A percentile compares a stretch with the other conserved stretches of the same genome.
Conservation (phyloP, 768 basidiomycete genomes). For the Exsudoporus frostii region DNA sequence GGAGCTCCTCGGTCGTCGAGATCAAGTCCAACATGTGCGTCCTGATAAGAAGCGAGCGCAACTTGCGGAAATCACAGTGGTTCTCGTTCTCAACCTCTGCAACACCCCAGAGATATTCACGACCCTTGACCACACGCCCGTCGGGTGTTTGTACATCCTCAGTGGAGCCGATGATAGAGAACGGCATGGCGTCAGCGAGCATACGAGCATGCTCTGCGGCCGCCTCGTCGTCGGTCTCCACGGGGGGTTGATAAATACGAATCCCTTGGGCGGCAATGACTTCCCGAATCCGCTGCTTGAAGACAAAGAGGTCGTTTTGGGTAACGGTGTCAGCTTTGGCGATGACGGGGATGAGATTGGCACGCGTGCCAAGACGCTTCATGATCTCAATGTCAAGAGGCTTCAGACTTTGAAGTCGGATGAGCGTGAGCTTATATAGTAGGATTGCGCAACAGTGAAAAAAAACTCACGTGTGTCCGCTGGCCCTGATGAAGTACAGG, state of each 20-base stretch:
- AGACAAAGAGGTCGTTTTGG: constrained; percentile 83
- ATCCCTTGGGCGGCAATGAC: constrained; percentile 90
- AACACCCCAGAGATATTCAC: constrained; percentile 99
- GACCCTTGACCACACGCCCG: constrained; percentile 91
- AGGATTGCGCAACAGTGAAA: neutral
- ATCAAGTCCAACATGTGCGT: constrained; percentile 99
- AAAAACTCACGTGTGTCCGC: constrained; percentile 85
- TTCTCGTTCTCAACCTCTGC: constrained; percentile 99
- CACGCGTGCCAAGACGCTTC: constrained; percentile 97
- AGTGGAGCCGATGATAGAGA: constrained; percentile 97
- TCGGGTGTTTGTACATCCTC: constrained; percentile 91
- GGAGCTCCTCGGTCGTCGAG: constrained; percentile 89
- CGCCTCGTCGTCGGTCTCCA: constrained; percentile 85
- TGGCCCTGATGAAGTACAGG: constrained; percentile 93
- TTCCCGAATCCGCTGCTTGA: constrained; percentile 94
- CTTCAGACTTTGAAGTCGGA: constrained; percentile 56
- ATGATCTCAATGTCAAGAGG: constrained; percentile 99
- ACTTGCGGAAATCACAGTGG: constrained; percentile 99
- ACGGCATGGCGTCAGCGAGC: constrained; percentile 90
- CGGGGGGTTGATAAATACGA: constrained; percentile 89
- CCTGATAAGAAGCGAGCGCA: constrained; percentile 91
- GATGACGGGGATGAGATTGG: constrained; percentile 96
- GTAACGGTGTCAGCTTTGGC: constrained; percentile 98
- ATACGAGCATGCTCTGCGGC: constrained; percentile 85
- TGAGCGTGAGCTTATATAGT: neutral